A percentile compares a stretch with the other conserved stretches of the same genome.
phyloP scores from a whole-genome alignment of 2,329 filamentous ascomycete genomes.

The Penicillium concentricum region DNA sequence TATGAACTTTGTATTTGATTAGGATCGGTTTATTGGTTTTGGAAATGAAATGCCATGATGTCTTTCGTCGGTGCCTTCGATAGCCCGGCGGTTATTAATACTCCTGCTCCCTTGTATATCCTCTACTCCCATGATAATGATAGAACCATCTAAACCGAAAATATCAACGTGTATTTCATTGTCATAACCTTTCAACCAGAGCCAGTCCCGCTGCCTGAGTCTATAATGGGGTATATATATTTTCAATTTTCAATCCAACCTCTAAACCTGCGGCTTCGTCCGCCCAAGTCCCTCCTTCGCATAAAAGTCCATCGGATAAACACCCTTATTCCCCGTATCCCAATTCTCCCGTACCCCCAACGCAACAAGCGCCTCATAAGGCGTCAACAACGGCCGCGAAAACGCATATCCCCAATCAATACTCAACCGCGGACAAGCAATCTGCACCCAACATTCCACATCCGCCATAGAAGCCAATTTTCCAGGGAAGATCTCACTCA shows the following conservation, averaged over 20 bases:
- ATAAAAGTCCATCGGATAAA: slow-evolving; percentile 99
- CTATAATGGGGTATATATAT: slow-evolving; percentile 17
- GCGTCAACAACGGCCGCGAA: slow-evolving; percentile 79
- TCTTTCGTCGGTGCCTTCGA: slow-evolving; percentile 10
- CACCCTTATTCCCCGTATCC: slow-evolving; percentile 59
- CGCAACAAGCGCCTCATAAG: slow-evolving; percentile 93
- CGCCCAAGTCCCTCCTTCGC: slow-evolving; percentile 85
- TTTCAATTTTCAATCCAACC: not conserved
- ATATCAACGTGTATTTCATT: slow-evolving; percentile 2
- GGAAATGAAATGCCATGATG: slow-evolving; percentile 9
- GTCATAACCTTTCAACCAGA: not conserved
- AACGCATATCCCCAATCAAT: slow-evolving; percentile 99
- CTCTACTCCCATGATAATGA: too few species aligned
- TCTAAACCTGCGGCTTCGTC: slow-evolving; percentile 54
- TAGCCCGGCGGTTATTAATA: slow-evolving; percentile 10
- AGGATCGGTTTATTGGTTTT: slow-evolving; percentile 8
- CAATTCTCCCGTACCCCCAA: slow-evolving; percentile 75
- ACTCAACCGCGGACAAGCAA: slow-evolving; percentile 92
- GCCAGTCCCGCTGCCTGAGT: slow-evolving; percentile 15
- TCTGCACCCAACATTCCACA: slow-evolving; percentile 97
- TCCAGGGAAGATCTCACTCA: slow-evolving; percentile 94
- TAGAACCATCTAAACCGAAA: not conserved
- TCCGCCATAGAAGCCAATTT: slow-evolving; percentile 92
- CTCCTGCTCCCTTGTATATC: not conserved
- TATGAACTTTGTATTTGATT: slow-evolving; percentile 22